A percentile compares a stretch with the other conserved stretches of the same genome.
Evolutionary conservation across 331 rosid species (phyloP).

Genomic region (Spiraea crenata): DNA sequence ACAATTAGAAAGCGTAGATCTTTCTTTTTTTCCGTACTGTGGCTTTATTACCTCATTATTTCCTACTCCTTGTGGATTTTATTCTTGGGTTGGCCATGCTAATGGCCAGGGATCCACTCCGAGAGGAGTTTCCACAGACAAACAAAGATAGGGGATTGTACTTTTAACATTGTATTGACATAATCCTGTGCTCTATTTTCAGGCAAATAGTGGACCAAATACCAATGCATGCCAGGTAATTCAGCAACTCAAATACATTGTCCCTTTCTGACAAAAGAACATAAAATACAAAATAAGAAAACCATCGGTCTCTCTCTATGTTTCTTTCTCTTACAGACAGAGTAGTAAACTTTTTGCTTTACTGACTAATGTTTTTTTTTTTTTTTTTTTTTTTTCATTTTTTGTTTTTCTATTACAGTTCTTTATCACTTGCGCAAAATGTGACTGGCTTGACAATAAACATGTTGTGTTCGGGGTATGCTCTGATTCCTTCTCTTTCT

Average conservation of each 20-base stretch:
- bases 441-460: conserved; percentile 99
- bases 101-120: background rate
- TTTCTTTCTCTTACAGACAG: background rate
- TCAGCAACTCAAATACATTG: conserved; percentile 8
- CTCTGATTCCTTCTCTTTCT: conserved; percentile 20
- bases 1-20: no score
- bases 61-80: background rate
- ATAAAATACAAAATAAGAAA: background rate
- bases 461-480: conserved; percentile 98
- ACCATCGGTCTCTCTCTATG: conserved; percentile 6
- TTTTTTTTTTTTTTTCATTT: conserved; percentile 19
- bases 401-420: conserved; percentile 51
- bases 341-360: background rate
- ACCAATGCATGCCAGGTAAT: conserved; percentile 93
- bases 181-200: conserved; percentile 22
- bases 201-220: conserved; percentile 92
- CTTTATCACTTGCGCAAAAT: conserved; percentile 88
- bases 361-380: conserved; percentile 6
- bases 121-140: background rate
- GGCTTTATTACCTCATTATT: background rate
- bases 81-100: background rate
- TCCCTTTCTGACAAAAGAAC: background rate
- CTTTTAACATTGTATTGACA: conserved; percentile 12
- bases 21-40: background rate
- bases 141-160: background rate